Conservation (phyloP, 768 basidiomycete species). For the Kwoniella dejecticola region DNA sequence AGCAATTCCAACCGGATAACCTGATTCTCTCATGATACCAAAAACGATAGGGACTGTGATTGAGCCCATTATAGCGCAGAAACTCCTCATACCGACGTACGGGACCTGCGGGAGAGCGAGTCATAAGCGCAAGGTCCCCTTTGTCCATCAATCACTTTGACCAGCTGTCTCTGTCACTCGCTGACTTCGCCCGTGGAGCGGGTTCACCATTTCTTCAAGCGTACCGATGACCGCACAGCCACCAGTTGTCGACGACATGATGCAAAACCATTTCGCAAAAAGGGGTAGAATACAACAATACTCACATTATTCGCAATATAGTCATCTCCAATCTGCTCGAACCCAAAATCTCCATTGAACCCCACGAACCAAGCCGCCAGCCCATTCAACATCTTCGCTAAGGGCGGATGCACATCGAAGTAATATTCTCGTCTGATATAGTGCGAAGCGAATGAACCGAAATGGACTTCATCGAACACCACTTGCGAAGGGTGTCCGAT, state of each 20-base stretch:
- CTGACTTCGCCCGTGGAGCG: too few relatives aligned
- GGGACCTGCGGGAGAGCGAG: conserved; percentile 61
- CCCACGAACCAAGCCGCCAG: conserved; percentile 95
- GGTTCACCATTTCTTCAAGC: too few relatives aligned
- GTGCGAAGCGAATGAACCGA: conserved; percentile 95
- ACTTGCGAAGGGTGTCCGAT: conserved; percentile 93
- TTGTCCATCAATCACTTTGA: too few relatives aligned
- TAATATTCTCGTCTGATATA: conserved; percentile 93
- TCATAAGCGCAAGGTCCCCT: too few relatives aligned
- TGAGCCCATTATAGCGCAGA: conserved; percentile 88
- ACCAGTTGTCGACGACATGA: too few relatives aligned
- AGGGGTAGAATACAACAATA: too few relatives aligned
- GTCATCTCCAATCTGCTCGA: conserved; percentile 93
- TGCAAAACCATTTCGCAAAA: too few relatives aligned
- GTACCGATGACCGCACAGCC: too few relatives aligned
- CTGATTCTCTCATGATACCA: conserved; percentile 96
- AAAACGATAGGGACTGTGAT: conserved; percentile 89
- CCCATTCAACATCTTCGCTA: conserved; percentile 92
- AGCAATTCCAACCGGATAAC: conserved; percentile 86
- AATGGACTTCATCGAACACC: conserved; percentile 97
- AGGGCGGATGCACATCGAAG: conserved; percentile 98
- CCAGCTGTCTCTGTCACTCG: too few relatives aligned
- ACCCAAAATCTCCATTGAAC: conserved; percentile 89
- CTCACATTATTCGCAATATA: conserved; percentile 73
- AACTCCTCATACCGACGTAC: conserved; percentile 87